A percentile compares a stretch with the other conserved stretches of the same genome.
These are phyloP conservation scores for Filobasidium uniguttulatum DNA, from an alignment of 1,284 basidiomycete species.

Conservation along the genomic window DNA sequence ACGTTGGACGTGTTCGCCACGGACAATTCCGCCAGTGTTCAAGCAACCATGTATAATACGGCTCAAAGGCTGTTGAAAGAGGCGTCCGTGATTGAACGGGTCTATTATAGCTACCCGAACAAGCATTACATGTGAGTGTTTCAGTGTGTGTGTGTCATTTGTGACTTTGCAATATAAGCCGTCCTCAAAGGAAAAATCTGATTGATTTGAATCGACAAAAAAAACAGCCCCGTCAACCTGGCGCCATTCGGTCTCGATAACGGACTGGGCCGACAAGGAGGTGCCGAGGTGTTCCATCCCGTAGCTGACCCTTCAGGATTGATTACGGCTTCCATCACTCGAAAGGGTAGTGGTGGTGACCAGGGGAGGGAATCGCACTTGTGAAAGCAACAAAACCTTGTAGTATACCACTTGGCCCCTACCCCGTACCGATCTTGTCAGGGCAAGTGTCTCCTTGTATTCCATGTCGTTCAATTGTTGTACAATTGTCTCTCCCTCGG, in stretches of 20 bases:
- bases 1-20: constrained; percentile 72
- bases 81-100: constrained; percentile 49
- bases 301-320: constrained; percentile 51
- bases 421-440: too few relatives aligned
- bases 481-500: too few relatives aligned
- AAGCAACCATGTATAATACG: constrained; percentile 88
- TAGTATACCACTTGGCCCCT: too few relatives aligned
- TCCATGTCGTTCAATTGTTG: too few relatives aligned
- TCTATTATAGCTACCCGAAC: constrained; percentile 74
- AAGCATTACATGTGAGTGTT: constrained; percentile 65
- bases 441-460: too few relatives aligned
- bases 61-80: constrained; percentile 55
- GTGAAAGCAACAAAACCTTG: too few relatives aligned
- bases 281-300: constrained; percentile 70
- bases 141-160: neutral
- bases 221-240: constrained; percentile 32
- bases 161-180: neutral
- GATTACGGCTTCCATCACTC: constrained; percentile 39
- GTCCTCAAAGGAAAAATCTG: too few relatives aligned
- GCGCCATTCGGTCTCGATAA: constrained; percentile 40
- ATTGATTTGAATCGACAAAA: too few relatives aligned
- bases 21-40: constrained; percentile 77
- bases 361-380: too few relatives aligned
- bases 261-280: constrained; percentile 41
- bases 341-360: constrained; percentile 22